phyloP scores from a whole-genome alignment of 2,329 filamentous ascomycete species.

The Calonectria fujianensis region DNA sequence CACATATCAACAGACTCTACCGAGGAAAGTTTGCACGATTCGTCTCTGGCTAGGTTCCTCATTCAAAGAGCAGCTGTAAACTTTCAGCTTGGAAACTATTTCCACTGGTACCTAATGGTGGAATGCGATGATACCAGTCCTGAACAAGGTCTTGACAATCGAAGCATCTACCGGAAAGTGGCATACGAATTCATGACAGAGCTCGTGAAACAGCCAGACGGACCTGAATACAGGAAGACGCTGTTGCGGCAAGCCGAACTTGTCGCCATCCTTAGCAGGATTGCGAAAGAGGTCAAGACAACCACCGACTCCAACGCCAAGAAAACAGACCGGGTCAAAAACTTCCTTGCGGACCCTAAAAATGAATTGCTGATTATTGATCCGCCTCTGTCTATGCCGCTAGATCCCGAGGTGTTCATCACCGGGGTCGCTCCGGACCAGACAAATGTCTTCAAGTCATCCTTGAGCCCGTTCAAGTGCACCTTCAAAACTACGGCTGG shows the following conservation, averaged over 20 bases:
- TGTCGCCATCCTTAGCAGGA: constrained; percentile 88
- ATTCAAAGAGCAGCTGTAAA: constrained; percentile 92
- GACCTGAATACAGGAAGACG: constrained; percentile 83
- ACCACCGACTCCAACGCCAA: constrained; percentile 85
- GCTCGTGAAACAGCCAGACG: constrained; percentile 82
- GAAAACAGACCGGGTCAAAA: constrained; percentile 90
- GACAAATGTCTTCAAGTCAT: constrained; percentile 95
- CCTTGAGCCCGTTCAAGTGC: constrained; percentile 91
- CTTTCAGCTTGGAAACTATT: constrained; percentile 93
- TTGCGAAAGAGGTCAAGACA: constrained; percentile 90
- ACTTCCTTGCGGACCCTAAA: constrained; percentile 89
- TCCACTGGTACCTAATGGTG: constrained; percentile 99
- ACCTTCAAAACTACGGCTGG: constrained; percentile 89
- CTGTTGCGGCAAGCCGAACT: constrained; percentile 92
- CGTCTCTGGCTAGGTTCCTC: constrained; percentile 91
- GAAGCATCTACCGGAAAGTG: constrained; percentile 92
- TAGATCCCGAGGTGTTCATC: constrained; percentile 89
- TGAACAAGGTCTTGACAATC: constrained; percentile 83
- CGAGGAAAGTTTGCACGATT: constrained; percentile 80
- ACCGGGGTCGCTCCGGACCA: constrained; percentile 89
- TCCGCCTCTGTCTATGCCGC: constrained; percentile 88
- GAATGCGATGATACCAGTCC: constrained; percentile 92
- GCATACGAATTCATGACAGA: constrained; percentile 97
- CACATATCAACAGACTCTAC: constrained; percentile 77
- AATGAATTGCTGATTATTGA: constrained; percentile 91